phyloP scores from a whole-genome alignment of 768 basidiomycete genomes.

The Leccinum truebloodii region DNA sequence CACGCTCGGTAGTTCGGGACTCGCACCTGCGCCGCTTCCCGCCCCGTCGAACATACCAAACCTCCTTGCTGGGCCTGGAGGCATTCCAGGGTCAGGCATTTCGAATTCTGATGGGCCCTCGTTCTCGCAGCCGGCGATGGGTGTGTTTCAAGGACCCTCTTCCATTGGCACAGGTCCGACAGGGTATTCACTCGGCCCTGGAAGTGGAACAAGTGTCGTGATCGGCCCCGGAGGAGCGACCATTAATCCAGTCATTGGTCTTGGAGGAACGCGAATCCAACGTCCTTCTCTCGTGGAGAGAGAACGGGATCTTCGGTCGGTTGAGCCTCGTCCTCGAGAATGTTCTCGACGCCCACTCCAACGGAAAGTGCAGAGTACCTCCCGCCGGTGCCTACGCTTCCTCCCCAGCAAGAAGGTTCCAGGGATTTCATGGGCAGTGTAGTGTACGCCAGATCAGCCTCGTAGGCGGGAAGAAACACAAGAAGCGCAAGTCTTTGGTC shows the following conservation, averaged over 20 bases:
- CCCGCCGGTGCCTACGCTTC: constrained; percentile 24
- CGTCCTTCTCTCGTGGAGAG: constrained; percentile 36
- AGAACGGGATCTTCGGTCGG: constrained; percentile 24
- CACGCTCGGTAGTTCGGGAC: constrained; percentile 11
- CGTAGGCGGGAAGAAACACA: constrained; percentile 49
- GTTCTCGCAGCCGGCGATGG: constrained; percentile 31
- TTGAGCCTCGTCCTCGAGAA: constrained; percentile 28
- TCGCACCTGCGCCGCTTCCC: constrained; percentile 3
- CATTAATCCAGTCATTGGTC: constrained; percentile 17
- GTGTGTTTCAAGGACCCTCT: constrained; percentile 27
- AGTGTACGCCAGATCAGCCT: constrained; percentile 65
- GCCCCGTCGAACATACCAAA: constrained; percentile 12
- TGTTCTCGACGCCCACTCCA: constrained; percentile 31
- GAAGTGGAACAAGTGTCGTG: constrained; percentile 24
- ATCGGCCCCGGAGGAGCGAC: constrained; percentile 28
- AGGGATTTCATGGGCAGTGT: constrained; percentile 56
- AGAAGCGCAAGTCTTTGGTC: constrained; percentile 55
- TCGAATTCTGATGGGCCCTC: constrained; percentile 17
- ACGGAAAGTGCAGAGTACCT: constrained; percentile 33
- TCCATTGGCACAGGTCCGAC: constrained; percentile 19
- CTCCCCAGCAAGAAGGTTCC: constrained; percentile 34
- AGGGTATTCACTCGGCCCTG: constrained; percentile 25
- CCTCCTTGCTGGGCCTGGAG: constrained; percentile 7
- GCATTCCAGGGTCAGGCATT: constrained; percentile 12
- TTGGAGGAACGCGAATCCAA: constrained; percentile 23